Evolutionary conservation across 345 rosid species (phyloP), one percentile per base, ranked within the genome.

Genomic region (Camelina neglecta): DNA sequence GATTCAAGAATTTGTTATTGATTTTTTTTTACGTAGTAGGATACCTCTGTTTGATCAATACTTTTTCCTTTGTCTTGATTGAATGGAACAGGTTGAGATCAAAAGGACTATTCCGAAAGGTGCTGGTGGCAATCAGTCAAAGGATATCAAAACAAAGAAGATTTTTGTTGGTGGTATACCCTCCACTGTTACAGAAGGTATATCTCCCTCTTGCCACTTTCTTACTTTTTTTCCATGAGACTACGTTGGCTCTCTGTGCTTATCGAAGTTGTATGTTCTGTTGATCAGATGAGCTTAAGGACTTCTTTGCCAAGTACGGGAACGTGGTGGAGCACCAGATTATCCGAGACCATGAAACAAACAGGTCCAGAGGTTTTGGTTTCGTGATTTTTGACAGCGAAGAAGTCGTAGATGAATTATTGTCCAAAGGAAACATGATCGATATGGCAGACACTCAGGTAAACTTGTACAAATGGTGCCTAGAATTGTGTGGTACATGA

Each of bases 111-210:
- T 95, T 72, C 97, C 99, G 0, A 92, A 89, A 82, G 97, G 95
- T 33, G 84, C 90, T 42, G 79, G 80, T 44, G 78, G 78, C 26
- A 78, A 45, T 51, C 95, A 85, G 60, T 79, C 92, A 0, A 92
- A 81, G 80, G 97, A 88, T 79, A 81, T 95, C 44, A 90, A 87
- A 77, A 92, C 97, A 0, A 95, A 87, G 85, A 92, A 92, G 85
- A 92, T 92, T 69, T 92, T 92, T 81, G 89, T 94, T 51, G 97
- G 98, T 69, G 98, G 98, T 56, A 92, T 92, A 45, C 98, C 97
- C 42, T 74, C 93, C 0, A 36, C 85, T 23, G 85, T 90, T 48
- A 86, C 93, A 2, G 96, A 89, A 84, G 98, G 96, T 91, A 81
- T 66, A 29, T 42, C 18, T 72, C 7, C 57, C 11, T 53, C 35